These are phyloP conservation scores for Fusarium siculi DNA, from an alignment of 2,329 filamentous ascomycete genomes.

Conservation along the genomic window DNA sequence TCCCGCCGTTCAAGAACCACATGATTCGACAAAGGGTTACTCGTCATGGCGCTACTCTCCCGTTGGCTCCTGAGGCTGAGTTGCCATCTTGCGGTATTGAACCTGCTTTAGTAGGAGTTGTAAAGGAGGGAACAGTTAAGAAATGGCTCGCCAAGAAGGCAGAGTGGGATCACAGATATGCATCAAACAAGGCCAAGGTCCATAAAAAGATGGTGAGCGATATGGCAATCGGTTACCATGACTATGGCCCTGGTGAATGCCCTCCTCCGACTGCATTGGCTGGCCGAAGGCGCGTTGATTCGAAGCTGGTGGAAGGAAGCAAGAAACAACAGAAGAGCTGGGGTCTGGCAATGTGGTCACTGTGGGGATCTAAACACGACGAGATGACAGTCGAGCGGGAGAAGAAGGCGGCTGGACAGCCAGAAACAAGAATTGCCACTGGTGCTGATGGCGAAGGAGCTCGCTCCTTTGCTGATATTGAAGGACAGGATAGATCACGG, in stretches of 20 bases:
- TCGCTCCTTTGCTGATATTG: slow-evolving; percentile 54
- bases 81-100: slow-evolving; percentile 73
- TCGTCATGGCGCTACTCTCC: slow-evolving; percentile 77
- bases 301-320: slow-evolving; percentile 54
- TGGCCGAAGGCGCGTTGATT: slow-evolving; percentile 66
- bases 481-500: slow-evolving; percentile 50
- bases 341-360: slow-evolving; percentile 84
- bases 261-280: slow-evolving; percentile 88
- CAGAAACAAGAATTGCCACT: slow-evolving; percentile 47
- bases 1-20: slow-evolving; percentile 82
- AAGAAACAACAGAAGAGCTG: slow-evolving; percentile 74
- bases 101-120: slow-evolving; percentile 75
- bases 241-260: slow-evolving; percentile 75
- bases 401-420: slow-evolving; percentile 58
- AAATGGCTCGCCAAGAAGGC: slow-evolving; percentile 84
- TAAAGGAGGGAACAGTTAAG: slow-evolving; percentile 81
- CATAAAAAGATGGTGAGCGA: slow-evolving; percentile 80
- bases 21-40: slow-evolving; percentile 94
- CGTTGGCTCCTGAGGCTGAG: slow-evolving; percentile 71
- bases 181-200: slow-evolving; percentile 74
- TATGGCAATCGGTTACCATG: slow-evolving; percentile 75
- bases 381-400: slow-evolving; percentile 74
- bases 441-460: slow-evolving; percentile 57
- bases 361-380: slow-evolving; percentile 92
- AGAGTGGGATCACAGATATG: slow-evolving; percentile 79